phyloP scores from a whole-genome alignment of 2,329 filamentous ascomycete genomes.

The Cordyceps farinosa region DNA sequence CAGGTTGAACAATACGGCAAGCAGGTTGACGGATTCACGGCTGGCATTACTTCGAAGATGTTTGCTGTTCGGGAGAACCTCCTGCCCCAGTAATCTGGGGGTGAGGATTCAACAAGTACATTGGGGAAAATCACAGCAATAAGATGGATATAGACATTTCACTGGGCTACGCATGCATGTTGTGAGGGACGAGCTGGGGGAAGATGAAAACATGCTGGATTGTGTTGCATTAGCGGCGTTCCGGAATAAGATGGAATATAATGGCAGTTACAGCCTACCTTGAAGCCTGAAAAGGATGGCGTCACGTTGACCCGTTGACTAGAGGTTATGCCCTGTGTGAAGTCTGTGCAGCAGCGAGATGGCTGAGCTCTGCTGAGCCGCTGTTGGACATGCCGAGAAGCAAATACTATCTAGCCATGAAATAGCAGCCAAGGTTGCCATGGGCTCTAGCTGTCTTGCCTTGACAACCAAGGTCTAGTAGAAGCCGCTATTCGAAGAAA shows the following conservation, averaged over 20 bases:
- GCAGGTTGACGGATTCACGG: slow-evolving; percentile 95
- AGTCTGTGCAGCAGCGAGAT: not conserved
- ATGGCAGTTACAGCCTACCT: slow-evolving; percentile 34
- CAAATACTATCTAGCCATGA: not conserved
- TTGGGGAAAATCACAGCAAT: not conserved
- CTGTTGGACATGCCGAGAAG: not conserved
- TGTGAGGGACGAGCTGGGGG: not conserved
- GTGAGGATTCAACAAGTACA: not conserved
- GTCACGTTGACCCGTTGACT: not conserved
- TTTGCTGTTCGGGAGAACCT: slow-evolving; percentile 81
- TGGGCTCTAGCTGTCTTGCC: not conserved
- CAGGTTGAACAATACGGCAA: slow-evolving; percentile 98
- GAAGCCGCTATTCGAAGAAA: not conserved
- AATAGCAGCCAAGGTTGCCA: not conserved
- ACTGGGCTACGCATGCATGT: slow-evolving; percentile 6
- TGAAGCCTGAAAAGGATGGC: slow-evolving; percentile 25
- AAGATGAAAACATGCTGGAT: slow-evolving; percentile 25
- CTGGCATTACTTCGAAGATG: slow-evolving; percentile 92
- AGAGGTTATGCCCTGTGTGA: not conserved
- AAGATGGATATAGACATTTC: slow-evolving; percentile 9
- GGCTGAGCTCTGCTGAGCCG: not conserved
- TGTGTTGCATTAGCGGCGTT: slow-evolving; percentile 42
- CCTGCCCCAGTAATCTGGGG: slow-evolving; percentile 47
- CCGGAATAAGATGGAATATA: slow-evolving; percentile 38
- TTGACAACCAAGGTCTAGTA: not conserved